Base-by-base conservation (phyloP, 2,329 filamentous ascomycete genomes). In the Thielaviopsis punctulata region DNA sequence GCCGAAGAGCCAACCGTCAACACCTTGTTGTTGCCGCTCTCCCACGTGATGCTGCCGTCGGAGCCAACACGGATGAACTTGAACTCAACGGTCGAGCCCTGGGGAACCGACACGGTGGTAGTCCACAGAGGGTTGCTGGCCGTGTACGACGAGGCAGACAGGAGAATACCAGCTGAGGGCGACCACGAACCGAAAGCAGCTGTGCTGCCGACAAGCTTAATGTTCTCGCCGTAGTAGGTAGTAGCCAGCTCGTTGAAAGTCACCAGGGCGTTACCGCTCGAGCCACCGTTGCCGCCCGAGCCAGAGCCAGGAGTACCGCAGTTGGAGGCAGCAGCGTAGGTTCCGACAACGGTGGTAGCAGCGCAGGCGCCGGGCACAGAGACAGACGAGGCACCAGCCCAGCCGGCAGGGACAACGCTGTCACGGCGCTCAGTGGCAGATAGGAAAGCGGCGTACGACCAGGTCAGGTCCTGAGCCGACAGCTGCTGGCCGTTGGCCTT, bases 361-460 rank as follows among this genome's bases (percentile, higher is more conserved):
- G 61, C 60, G 62, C 79, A 82, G 1, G 63, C 61, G 1, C 64
- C 58, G 0, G 79, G 76, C 0, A 80, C 64, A 0, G 67, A 66
- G 54, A 68, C 70, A 2, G 68, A 69, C 5, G 66, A 60, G 45
- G 64, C 56, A 24, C 65, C 70, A 3, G 69, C 69, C 79, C 80
- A 83, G 5, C 76, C 72, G 1, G 70, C 66, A 1, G 79, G 78
- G 8, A 79, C 63, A 27, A 15, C 73, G 59, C 71, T 72, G 46
- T 71, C 70, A 46, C 80, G 73, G 36, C 80, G 73, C 43, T 71
- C 71, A 22, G 69, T 66, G n/a, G 75, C 75, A 0, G 80, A 82
- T 46, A 86, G 66, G 63, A 86, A 80, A 0, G 81, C 73, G 1
- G 81, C 80, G 57, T 85, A 86, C 0, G 80, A 84, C 82, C 82